Base-by-base conservation (phyloP, 2,329 filamentous ascomycete species). In the Claviceps spartinae region DNA sequence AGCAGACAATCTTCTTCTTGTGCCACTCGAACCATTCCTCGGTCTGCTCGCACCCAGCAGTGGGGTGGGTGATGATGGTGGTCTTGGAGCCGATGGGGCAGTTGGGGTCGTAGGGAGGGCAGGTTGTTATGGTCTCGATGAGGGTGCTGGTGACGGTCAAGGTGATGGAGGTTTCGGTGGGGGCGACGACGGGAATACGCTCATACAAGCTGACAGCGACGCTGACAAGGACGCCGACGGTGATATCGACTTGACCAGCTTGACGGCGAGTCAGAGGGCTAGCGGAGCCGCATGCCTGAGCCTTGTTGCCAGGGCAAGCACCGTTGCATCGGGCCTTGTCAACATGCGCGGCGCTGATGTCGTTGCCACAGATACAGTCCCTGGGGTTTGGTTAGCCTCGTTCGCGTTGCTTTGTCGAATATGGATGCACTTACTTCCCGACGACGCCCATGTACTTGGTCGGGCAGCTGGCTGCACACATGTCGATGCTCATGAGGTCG, bases 1-100 rank as follows among this genome's bases (percentile, higher is more conserved):
- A 62, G 60, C 66, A 67, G 60, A 66, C 61, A 18, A 69, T 59
- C 57, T 62, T 63, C 59, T 65, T 63, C 56, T 59, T 57, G 56
- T 61, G 55, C 57, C 57, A 60, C 50, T 59, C 57, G 43, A 37
- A 16, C 44, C 51, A 52, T 18, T 43, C 52, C 30, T 38, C 48
- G 26, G 47, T 46, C 30, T 45, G 9, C 16, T 52, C 20, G 36
- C 47, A 22, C 20, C n/a, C 49, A 16, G 59, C 52, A 53, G 55
- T 57, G 58, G 42, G 62, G 56, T 43, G 57, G 45, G 52, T 60
- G 52, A 54, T 44, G 43, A 52, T 55, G 18, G 57, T 59, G 48
- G 60, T 62, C 46, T 55, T 42, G 18, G 63, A 50, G 24, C 56
- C 52, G 38, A 57, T 38, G 41, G 59, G 56, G 59, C 63, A 64